Evolutionary conservation across 1,139 yeast species (phyloP), one percentile per base, ranked within the genome.

Genomic region (Nakaseomyces bracarensis): DNA sequence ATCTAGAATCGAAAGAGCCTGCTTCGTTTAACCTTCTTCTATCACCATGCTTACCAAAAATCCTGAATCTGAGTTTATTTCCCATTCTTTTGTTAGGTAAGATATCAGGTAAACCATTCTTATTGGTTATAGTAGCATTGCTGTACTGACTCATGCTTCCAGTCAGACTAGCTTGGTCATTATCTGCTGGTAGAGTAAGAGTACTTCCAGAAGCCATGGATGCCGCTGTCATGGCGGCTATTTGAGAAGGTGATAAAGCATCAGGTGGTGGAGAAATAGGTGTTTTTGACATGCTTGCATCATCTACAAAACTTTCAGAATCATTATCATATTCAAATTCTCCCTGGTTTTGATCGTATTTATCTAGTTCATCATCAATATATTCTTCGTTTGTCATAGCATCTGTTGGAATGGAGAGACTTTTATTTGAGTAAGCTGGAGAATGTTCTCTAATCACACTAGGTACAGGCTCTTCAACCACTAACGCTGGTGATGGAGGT

Each of bases 41-140:
- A 9, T 49, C 43, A 18, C 50, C 43, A 27, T 47, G 25, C 11
- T 33, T 33, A 10, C 36, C 36, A 43, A 51, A 37, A 26, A 44
- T 46, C 34, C 43, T 47, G 15, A 50, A 22, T 36, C 43, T 51
- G 45, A 50, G 47, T 39, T 48, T 52, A 4, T 47, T 43, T 13
- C 40, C 44, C 25, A 52, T 49, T 25, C 46, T 44, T 30, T 53
- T 55, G 16, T 48, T 52, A 14, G 59, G 58, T 29, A 54, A 53
- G 11, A 54, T 39, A 39, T 54, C 55, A 2, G 58, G 59, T 11
- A 54, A 40, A 6, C 58, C 54, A 3, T 57, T 57, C 26, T 50
- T 49, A 33, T 52, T 51, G 13, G 49, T 49, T n/a, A 52, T 43
- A n/a, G 50, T 46, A 15, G 44, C 44, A 18, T 22, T 30, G 18